phyloP scores from a whole-genome alignment of 164 flowering plant genomes.

The Saururus chinensis region DNA sequence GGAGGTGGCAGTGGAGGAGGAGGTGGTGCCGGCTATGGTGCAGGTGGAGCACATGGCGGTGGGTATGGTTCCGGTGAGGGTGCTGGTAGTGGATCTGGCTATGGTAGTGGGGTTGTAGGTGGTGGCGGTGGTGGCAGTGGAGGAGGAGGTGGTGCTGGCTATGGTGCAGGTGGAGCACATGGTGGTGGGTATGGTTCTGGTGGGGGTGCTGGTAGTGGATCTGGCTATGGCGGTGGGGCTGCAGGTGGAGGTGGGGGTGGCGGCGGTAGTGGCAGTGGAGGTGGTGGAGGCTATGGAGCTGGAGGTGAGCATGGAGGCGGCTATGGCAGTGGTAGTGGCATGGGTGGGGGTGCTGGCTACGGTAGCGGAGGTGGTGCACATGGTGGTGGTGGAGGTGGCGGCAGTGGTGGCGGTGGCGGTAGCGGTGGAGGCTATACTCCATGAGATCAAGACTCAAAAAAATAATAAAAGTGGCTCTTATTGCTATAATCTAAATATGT shows the following conservation, averaged over 20 bases:
- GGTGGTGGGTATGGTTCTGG: conserved; percentile 5
- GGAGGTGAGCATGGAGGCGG: conserved; percentile 14
- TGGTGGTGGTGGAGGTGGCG: conserved; percentile 15
- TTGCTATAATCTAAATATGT: background rate
- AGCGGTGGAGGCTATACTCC: conserved; percentile 6
- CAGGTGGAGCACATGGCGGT: conserved; percentile 6
- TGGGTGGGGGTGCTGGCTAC: conserved; percentile 7
- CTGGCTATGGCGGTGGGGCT: conserved; percentile 16
- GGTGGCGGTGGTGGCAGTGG: conserved; percentile 10
- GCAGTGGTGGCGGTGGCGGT: conserved; percentile 1
- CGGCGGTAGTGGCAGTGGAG: conserved; percentile 10
- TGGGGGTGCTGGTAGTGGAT: conserved; percentile 3
- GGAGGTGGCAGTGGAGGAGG: conserved; percentile 28
- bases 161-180: background rate
- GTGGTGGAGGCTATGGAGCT: conserved; percentile 6
- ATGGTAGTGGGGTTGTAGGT: conserved; percentile 16
- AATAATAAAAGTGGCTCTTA: background rate
- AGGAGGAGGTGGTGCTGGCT: conserved; percentile 3
- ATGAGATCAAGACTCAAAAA: background rate
- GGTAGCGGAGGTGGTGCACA: conserved; percentile 15
- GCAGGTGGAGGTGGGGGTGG: conserved; percentile 26
- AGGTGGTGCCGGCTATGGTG: conserved; percentile 13
- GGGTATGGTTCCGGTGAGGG: conserved; percentile 11
- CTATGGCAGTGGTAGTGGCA: conserved; percentile 16
- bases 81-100: conserved; percentile 5